Base-by-base conservation (phyloP, 1,284 basidiomycete species). In the Omphalotus olearius region DNA sequence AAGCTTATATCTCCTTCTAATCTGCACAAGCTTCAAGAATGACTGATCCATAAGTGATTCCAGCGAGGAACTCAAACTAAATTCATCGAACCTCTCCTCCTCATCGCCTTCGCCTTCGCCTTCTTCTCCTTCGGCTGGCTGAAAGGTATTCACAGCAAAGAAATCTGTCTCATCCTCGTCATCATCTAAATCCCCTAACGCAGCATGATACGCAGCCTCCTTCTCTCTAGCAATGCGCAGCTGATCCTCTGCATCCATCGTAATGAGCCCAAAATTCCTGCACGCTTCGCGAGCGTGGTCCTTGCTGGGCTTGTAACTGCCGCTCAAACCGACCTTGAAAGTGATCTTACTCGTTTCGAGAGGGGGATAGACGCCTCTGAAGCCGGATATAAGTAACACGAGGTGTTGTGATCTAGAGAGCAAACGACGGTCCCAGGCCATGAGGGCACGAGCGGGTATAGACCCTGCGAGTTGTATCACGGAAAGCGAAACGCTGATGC, bases 401-500 rank as follows among this genome's bases (percentile, higher is more conserved):
- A 85, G 65, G 60, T 82, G 69, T 18, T 77, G 75, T 1, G 71
- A 66, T 18, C 69, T 69, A 9, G 76, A 71, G 4, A 83, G 68
- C 3, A 83, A 69, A n/a, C 74, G 74, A 11, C 74, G 70, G 59
- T 83, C 82, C 82, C 82, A 85, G 25, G 82, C 80, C 66, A 80
- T 75, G 38, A 85, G 64, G 1, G 79, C 81, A 36, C 75, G 75
- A 4, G 79, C 69, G 11, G 77, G 70, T 17, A 82, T 77, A 43
- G 64, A 69, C 23, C 72, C 60, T 6, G 74, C 68, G n/a, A 82
- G 68, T 6, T 61, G 66, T 50, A 75, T 62, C 42, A 78, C 70
- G n/a, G 80, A 78, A 36, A 78, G 56, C 0, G 82, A 82, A 6
- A 82, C 68, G 2, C 78, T 78, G 13, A 83, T 59, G 20, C 73